Base-by-base conservation (phyloP, 2,329 filamentous ascomycete genomes). In the Diaporthe citrichinensis region DNA sequence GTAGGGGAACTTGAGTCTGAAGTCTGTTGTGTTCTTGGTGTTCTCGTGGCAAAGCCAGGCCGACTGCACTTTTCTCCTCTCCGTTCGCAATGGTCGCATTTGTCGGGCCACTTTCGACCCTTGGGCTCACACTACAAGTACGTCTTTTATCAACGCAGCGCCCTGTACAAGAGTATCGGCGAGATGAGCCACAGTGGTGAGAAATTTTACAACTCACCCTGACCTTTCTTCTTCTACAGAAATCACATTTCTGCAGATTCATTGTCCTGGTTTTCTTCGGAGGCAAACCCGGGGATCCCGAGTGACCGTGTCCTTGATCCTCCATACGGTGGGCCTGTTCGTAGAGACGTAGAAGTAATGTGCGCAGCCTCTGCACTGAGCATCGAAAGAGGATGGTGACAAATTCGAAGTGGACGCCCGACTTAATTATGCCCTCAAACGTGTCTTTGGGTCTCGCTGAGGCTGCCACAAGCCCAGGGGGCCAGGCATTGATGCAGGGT, bases 161-260 rank as follows among this genome's bases (percentile, higher is more conserved):
- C n/a, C n/a, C n/a, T n/a, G n/a, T n/a, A n/a, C n/a, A n/a, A n/a
- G n/a, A n/a, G n/a, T 39, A 2, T 10, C 36, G 36, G 9, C 36
- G 2, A 31, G 7, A 44, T 44, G n/a, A 15, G 59, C 25, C 17
- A 7, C 34, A 44, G 3, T 28, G 14, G 8, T 2, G 10, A 28
- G 59, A 44, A 12, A 8, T 12, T 7, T 28, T 0, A 34, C 12
- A 4, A 1, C 61, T 46, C 17, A 67, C 41, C 28, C 9, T 67
- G 2, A 67, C 61, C n/a, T 67, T 67, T 14, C 61, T 67, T 0
- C 9, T 5, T 6, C 61, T 46, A 9, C 41, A 67, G 6, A 34
- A 49, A 51, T 49, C 41, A 20, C 61, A 67, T 46, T 67, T 67
- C 23, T 67, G 61, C 9, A 67, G 41, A 23, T 49, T 49, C 41